Base-by-base conservation (phyloP, 768 basidiomycete genomes). In the Strobilomyces confusus region DNA sequence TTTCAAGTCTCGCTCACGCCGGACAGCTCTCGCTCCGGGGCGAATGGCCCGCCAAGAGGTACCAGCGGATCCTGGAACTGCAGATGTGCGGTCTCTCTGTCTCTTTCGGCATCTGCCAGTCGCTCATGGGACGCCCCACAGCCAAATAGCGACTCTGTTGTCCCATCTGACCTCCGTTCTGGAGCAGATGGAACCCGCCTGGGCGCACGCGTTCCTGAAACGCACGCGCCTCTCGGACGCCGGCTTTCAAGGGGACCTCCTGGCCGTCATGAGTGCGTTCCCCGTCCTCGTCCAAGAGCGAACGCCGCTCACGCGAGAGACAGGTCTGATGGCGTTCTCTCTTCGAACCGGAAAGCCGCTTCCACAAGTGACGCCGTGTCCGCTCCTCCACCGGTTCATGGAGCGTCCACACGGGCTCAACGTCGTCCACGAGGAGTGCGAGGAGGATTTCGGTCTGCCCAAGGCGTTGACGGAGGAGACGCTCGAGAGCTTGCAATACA, bases 331-430 rank as follows among this genome's bases (percentile, higher is more conserved):
- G 47, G 86, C 90, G 0, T 84, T 83, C 0, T 79, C 88, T 8
- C 72, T 95, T 17, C 79, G 86, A 15, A 85, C 86, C 0, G 91
- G 89, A 3, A 73, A 94, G 93, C 83, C 92, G 0, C 73, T 94
- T 3, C 92, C 92, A 0, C 92, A 94, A 63, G 87, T 94, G 51
- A 93, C 91, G 4, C 90, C 92, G 0, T 87, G 85, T 59, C 91
- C 83, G 2, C 71, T 80, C 13, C 65, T 79, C 7, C 68, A 77
- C 48, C 74, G 78, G 1, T 80, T 78, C 51, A 69, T 75, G 66
- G 65, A 71, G 17, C 64, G 72, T 47, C 75, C 75, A 45, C 79
- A 86, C 50, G 84, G 86, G 2, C 62, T 87, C 47, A 79, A 87
- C 51, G 76, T 91, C n/a, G 80, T 89, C 14, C 78, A 84, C 29